phyloP scores from a whole-genome alignment of 2,329 filamentous ascomycete species.

The Penicillium sp. region DNA sequence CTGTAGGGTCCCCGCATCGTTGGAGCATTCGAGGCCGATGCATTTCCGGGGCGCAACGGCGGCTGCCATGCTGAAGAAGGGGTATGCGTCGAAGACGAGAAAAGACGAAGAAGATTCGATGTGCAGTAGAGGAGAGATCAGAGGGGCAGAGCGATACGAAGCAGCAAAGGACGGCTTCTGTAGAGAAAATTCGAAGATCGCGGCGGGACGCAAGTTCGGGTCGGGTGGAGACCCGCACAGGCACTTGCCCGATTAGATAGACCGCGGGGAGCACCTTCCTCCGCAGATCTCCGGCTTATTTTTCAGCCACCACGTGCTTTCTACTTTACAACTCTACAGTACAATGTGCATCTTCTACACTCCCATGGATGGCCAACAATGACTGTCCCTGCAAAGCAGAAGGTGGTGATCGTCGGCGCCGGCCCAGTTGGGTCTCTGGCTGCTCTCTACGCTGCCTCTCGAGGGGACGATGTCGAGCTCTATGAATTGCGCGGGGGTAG shows the following conservation, averaged over 20 bases:
- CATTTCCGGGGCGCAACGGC: conserved; percentile 51
- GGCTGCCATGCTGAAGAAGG: conserved; percentile 22
- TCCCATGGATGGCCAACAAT: conserved; percentile 1
- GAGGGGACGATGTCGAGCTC: conserved; percentile 85
- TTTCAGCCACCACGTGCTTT: neutral
- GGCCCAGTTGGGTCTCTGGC: conserved; percentile 91
- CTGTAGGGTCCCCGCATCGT: conserved; percentile 79
- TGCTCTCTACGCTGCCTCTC: conserved; percentile 82
- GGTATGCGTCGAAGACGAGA: neutral
- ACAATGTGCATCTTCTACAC: too few species aligned
- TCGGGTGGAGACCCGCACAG: neutral
- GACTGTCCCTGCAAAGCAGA: conserved; percentile 45
- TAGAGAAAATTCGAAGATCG: neutral
- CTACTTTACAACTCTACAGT: too few species aligned
- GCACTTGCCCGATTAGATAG: conserved; percentile 6
- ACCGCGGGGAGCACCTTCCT: neutral
- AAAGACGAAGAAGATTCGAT: neutral
- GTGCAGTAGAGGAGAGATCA: neutral
- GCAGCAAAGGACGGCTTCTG: neutral
- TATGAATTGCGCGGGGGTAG: conserved; percentile 90
- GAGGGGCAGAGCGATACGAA: neutral
- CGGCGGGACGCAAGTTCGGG: neutral
- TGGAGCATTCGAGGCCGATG: conserved; percentile 75
- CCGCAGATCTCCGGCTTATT: conserved; percentile 1
- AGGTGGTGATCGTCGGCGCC: conserved; percentile 81